These are phyloP conservation scores for Leccinum subatratum DNA, from an alignment of 1,284 basidiomycete genomes.

Conservation along the genomic window DNA sequence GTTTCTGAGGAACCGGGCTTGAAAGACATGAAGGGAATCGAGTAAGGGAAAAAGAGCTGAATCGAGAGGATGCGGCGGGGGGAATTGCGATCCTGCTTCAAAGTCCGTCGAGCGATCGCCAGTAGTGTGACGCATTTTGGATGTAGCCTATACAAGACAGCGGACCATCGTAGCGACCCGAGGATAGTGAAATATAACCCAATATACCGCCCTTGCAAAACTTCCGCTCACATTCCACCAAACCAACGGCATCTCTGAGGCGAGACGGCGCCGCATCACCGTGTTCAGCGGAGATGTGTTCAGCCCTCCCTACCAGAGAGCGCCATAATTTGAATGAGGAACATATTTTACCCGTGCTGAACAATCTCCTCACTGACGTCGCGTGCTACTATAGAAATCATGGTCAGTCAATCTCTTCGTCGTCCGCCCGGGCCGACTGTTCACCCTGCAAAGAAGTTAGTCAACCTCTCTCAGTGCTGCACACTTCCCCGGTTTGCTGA, in stretches of 20 bases:
- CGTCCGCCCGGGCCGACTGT: not conserved
- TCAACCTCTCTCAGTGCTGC: slow-evolving; percentile 11
- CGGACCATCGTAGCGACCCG: no score
- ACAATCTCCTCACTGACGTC: slow-evolving; percentile 17
- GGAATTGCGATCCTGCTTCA: not conserved
- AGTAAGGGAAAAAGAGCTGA: not conserved
- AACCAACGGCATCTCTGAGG: slow-evolving; percentile 3
- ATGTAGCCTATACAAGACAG: not conserved
- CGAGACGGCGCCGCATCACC: slow-evolving; percentile 2
- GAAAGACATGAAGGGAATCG: not conserved
- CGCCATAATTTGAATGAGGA: slow-evolving; percentile 19
- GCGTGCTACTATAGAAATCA: slow-evolving; percentile 15
- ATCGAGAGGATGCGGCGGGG: not conserved
- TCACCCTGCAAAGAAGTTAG: not conserved
- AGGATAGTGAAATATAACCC: not conserved
- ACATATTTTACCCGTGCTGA: slow-evolving; percentile 12
- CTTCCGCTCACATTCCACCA: slow-evolving; percentile 6
- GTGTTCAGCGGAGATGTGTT: slow-evolving; percentile 19
- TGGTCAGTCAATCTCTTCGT: slow-evolving; percentile 1
- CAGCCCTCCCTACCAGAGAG: slow-evolving; percentile 21
- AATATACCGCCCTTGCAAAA: slow-evolving; percentile 7
- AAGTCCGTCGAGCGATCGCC: slow-evolving; percentile 6
- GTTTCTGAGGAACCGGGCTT: not conserved
- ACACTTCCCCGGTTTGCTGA: slow-evolving; percentile 14
- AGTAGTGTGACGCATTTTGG: slow-evolving; percentile 11